A percentile compares a stretch with the other conserved stretches of the same genome.
Evolutionary conservation across 805 yeast genomes (phyloP).

Genomic region (Lipomyces lipofer): DNA sequence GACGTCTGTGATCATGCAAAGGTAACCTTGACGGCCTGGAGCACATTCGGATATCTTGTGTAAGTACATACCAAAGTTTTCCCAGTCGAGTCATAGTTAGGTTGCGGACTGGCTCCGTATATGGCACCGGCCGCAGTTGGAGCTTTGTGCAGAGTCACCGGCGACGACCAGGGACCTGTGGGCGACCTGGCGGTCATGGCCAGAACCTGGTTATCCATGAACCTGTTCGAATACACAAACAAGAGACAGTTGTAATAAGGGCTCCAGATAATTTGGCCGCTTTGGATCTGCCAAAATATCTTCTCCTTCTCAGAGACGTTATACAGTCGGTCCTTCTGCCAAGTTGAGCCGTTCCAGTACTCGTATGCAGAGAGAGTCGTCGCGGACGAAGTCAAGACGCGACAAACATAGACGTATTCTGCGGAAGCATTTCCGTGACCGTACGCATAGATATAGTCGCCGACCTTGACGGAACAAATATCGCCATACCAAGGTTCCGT

Average conservation of each 20-base stretch:
- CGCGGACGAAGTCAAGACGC: background rate
- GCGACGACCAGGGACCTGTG: slow-evolving; percentile 5
- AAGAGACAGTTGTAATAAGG: background rate
- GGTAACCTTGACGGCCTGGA: background rate
- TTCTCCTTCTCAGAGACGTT: slow-evolving; percentile 1
- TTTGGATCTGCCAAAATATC: slow-evolving; percentile 1
- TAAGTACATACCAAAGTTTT: slow-evolving; percentile 3
- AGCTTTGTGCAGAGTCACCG: background rate
- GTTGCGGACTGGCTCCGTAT: slow-evolving; percentile 1
- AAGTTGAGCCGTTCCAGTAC: slow-evolving; percentile 3
- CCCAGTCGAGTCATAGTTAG: slow-evolving; percentile 2
- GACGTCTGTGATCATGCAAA: background rate
- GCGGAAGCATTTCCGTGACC: slow-evolving; percentile 4
- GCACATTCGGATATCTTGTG: background rate
- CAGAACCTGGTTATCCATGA: slow-evolving; percentile 1
- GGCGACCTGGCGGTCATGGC: background rate
- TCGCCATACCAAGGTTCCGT: slow-evolving; percentile 3
- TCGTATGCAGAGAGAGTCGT: slow-evolving; percentile 1
- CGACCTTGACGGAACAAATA: background rate
- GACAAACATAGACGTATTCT: slow-evolving; percentile 1
- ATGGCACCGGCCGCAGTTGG: background rate
- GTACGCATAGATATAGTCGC: slow-evolving; percentile 6
- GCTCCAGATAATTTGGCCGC: slow-evolving; percentile 1
- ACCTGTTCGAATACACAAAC: background rate
- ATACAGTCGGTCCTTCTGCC: slow-evolving; percentile 3